Evolutionary conservation across 768 basidiomycete species (phyloP).

Genomic region (Strobilomyces echinocephalus): DNA sequence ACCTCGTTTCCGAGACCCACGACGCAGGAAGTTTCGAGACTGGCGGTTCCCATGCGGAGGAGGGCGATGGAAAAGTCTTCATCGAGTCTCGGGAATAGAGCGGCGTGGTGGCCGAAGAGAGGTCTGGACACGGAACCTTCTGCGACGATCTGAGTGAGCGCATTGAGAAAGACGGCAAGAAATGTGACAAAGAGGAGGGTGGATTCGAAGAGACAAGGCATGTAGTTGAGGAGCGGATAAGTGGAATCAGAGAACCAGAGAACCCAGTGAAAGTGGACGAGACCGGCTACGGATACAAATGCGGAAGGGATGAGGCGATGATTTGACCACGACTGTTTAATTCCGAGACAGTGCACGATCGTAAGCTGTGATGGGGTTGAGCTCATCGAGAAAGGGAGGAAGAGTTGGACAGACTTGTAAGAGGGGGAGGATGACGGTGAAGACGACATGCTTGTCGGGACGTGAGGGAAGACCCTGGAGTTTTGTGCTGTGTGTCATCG

Average conservation of each 20-base stretch:
- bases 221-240: constrained; percentile 71
- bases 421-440: constrained; percentile 68
- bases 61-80: constrained; percentile 73
- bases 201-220: constrained; percentile 70
- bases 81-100: constrained; percentile 49
- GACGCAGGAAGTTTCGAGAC: constrained; percentile 68
- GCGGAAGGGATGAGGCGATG: constrained; percentile 70
- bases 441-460: constrained; percentile 68
- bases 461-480: constrained; percentile 47
- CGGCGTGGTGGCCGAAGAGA: constrained; percentile 47
- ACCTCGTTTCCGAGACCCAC: constrained; percentile 75
- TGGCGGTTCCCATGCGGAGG: constrained; percentile 68
- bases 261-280: constrained; percentile 65
- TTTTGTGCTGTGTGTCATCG: constrained; percentile 47
- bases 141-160: constrained; percentile 60
- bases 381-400: not conserved
- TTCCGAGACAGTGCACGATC: constrained; percentile 61
- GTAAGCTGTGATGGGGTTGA: constrained; percentile 40
- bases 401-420: constrained; percentile 48
- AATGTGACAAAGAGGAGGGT: constrained; percentile 52
- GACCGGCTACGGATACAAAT: constrained; percentile 52
- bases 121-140: constrained; percentile 56
- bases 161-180: constrained; percentile 57
- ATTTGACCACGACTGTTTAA: constrained; percentile 56
- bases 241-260: constrained; percentile 42